Conservation (phyloP, 2,329 filamentous ascomycete species). For the Diaporthe citrichinensis region DNA sequence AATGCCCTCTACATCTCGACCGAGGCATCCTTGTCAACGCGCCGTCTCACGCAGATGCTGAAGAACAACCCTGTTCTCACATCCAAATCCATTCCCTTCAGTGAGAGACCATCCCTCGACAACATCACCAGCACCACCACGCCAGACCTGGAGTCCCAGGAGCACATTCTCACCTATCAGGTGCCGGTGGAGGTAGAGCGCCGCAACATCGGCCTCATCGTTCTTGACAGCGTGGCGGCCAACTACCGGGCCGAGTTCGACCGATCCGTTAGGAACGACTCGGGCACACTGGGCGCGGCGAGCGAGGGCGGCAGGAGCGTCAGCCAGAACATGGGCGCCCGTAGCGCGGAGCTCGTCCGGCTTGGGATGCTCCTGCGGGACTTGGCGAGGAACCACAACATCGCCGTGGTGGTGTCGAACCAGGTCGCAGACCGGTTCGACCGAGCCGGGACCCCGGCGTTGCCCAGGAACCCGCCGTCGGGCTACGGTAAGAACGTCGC, state of each 20-base stretch:
- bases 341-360: slow-evolving; percentile 82
- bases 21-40: slow-evolving; percentile 87
- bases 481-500: slow-evolving; percentile 30
- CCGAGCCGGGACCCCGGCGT: slow-evolving; percentile 40
- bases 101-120: slow-evolving; percentile 74
- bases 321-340: slow-evolving; percentile 76
- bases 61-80: slow-evolving; percentile 72
- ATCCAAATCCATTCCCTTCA: slow-evolving; percentile 44
- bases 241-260: slow-evolving; percentile 96
- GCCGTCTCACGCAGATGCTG: slow-evolving; percentile 85
- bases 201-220: slow-evolving; percentile 83
- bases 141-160: slow-evolving; percentile 92
- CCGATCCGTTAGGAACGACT: slow-evolving; percentile 50
- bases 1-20: slow-evolving; percentile 95
- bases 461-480: slow-evolving; percentile 42
- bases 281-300: slow-evolving; percentile 46
- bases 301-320: slow-evolving; percentile 46
- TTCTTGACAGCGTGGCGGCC: slow-evolving; percentile 93
- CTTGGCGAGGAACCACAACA: slow-evolving; percentile 79
- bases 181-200: slow-evolving; percentile 86
- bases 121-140: slow-evolving; percentile 85
- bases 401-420: slow-evolving; percentile 93
- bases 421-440: slow-evolving; percentile 92
- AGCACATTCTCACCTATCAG: slow-evolving; percentile 94
- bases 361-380: slow-evolving; percentile 82